Evolutionary conservation across 163 green algal species (phyloP).

Genomic region (Volvox carteri): DNA sequence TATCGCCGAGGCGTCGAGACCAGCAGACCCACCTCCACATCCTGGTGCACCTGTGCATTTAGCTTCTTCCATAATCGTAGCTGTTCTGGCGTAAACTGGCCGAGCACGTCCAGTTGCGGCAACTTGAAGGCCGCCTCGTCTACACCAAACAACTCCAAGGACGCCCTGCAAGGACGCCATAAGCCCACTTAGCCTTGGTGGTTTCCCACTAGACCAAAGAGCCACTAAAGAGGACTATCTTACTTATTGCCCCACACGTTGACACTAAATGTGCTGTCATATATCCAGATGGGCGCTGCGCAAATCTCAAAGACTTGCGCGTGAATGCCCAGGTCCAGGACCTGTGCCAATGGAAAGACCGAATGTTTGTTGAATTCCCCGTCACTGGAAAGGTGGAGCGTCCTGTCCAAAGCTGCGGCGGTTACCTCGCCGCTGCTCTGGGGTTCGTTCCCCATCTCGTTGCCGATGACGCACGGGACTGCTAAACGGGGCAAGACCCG

Average conservation of each 20-base stretch:
- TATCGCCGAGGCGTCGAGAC: conserved; percentile 3
- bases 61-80: conserved; percentile 52
- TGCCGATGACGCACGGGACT: conserved; percentile 26
- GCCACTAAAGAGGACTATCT: not conserved
- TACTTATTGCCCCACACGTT: conserved; percentile 71
- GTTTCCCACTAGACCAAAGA: not conserved
- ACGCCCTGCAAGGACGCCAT: conserved; percentile 51
- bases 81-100: conserved; percentile 39
- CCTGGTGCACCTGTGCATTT: conserved; percentile 60
- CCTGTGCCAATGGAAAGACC: conserved; percentile 34
- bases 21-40: conserved; percentile 56
- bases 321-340: conserved; percentile 56
- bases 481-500: conserved; percentile 40
- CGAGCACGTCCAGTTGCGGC: conserved; percentile 53
- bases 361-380: not conserved
- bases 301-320: conserved; percentile 60
- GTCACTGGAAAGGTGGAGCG: not conserved
- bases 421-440: conserved; percentile 35
- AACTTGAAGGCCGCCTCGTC: conserved; percentile 54
- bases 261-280: conserved; percentile 58
- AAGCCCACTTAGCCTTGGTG: not conserved
- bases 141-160: conserved; percentile 59
- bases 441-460: conserved; percentile 36
- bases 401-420: not conserved
- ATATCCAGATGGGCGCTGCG: conserved; percentile 60